These are phyloP conservation scores for Phytopythium helicoides DNA, from an alignment of 352 stramenopile genomes.

Conservation along the genomic window DNA sequence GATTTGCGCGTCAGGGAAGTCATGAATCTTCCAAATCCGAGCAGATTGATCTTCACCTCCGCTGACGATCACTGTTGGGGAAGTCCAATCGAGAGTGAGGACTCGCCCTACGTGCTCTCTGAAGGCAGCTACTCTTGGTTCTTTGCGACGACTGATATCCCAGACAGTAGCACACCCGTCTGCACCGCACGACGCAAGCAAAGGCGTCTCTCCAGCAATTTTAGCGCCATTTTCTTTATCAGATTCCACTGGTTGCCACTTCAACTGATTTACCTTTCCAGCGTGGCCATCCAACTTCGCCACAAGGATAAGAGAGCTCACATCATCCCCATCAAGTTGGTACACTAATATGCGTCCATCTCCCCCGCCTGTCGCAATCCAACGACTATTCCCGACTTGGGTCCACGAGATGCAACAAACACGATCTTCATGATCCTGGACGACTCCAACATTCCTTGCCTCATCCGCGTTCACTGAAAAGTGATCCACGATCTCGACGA, in stretches of 20 bases:
- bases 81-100: slow-evolving; percentile 56
- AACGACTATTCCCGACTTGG: background rate
- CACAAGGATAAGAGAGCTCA: slow-evolving; percentile 12
- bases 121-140: slow-evolving; percentile 26
- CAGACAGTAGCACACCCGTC: slow-evolving; percentile 64
- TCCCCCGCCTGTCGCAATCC: slow-evolving; percentile 47
- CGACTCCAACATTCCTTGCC: slow-evolving; percentile 1
- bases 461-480: background rate
- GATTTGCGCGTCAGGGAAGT: too few relatives aligned
- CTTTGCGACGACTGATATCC: slow-evolving; percentile 20
- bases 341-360: slow-evolving; percentile 63
- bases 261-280: slow-evolving; percentile 41
- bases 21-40: slow-evolving; percentile 50
- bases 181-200: slow-evolving; percentile 51
- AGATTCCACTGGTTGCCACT: slow-evolving; percentile 24
- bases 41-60: slow-evolving; percentile 71
- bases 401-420: slow-evolving; percentile 47
- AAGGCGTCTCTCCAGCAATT: background rate
- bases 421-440: slow-evolving; percentile 56
- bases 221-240: background rate
- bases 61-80: slow-evolving; percentile 37
- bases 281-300: slow-evolving; percentile 30
- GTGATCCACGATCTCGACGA: slow-evolving; percentile 32
- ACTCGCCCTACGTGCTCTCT: slow-evolving; percentile 47
- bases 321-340: slow-evolving; percentile 6